These are phyloP conservation scores for Eragrostis curvula DNA, from an alignment of 176 grass and related monocot genomes.

Conservation along the genomic window DNA sequence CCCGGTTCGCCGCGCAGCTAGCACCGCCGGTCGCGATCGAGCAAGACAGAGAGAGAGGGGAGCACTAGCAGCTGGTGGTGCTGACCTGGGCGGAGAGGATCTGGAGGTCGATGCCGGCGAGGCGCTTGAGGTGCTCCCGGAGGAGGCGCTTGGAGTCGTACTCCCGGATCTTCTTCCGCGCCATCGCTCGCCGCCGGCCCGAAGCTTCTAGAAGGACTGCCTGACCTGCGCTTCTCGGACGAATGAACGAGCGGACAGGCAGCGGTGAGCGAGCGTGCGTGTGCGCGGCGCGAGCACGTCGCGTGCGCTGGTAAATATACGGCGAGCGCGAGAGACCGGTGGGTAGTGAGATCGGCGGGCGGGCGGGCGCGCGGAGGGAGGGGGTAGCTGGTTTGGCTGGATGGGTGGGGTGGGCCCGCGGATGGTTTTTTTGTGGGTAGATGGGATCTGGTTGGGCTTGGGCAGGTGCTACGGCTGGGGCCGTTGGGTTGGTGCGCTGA, in stretches of 20 bases:
- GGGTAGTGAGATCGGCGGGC: no score
- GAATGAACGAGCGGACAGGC: no score
- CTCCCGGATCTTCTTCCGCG: slow-evolving; percentile 97
- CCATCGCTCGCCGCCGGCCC: slow-evolving; percentile 45
- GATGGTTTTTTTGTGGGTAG: not conserved
- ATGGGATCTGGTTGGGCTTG: not conserved
- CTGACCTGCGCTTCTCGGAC: no score
- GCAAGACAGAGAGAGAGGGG: not conserved
- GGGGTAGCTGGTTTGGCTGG: not conserved
- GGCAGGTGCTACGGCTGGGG: not conserved
- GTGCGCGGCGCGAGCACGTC: not conserved
- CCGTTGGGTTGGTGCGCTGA: not conserved
- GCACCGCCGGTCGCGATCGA: not conserved
- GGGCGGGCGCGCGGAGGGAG: no score
- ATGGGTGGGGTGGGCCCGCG: not conserved
- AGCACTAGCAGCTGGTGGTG: not conserved
- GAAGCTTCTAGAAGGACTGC: not conserved
- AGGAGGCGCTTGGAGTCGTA: slow-evolving; percentile 98
- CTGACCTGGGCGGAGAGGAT: slow-evolving; percentile 82
- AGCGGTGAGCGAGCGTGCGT: not conserved
- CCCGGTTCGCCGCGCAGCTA: not conserved
- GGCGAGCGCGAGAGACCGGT: no score
- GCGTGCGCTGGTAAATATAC: not conserved
- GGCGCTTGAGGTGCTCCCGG: slow-evolving; percentile 86
- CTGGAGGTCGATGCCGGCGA: slow-evolving; percentile 79